phyloP scores from a whole-genome alignment of 2,329 filamentous ascomycete species.

The Sporothrix brasiliensis region DNA sequence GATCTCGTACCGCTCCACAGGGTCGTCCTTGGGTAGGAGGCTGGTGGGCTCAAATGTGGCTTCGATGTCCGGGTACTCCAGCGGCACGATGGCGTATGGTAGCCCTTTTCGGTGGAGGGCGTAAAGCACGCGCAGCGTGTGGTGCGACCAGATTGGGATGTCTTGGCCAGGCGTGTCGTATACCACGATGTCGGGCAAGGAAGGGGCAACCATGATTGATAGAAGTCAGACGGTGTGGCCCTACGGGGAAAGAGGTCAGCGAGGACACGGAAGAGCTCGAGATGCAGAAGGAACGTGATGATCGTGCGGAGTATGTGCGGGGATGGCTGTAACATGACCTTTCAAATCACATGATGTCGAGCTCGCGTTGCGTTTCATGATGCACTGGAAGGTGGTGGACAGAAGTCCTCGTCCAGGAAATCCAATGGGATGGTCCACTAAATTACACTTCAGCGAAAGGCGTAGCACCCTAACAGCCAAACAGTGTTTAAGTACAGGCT shows the following conservation, averaged over 20 bases:
- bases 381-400: too few relatives aligned
- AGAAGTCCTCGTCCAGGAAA: too few relatives aligned
- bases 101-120: constrained; percentile 5
- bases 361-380: too few relatives aligned
- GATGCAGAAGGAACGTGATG: neutral
- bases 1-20: neutral
- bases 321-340: too few relatives aligned
- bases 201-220: neutral
- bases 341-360: too few relatives aligned
- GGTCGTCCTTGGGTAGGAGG: constrained; percentile 12
- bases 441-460: too few relatives aligned
- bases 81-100: neutral
- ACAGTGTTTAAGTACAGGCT: constrained; percentile 2
- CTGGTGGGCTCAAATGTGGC: neutral
- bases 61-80: constrained; percentile 13
- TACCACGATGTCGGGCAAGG: neutral
- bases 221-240: neutral
- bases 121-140: constrained; percentile 12
- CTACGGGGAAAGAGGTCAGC: neutral
- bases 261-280: neutral
- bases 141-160: neutral
- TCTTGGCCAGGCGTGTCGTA: constrained; percentile 10
- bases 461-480: neutral
- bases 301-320: neutral
- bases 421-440: too few relatives aligned